Conservation (phyloP, 2,329 filamentous ascomycete species). For the Elsinoe necatrix region DNA sequence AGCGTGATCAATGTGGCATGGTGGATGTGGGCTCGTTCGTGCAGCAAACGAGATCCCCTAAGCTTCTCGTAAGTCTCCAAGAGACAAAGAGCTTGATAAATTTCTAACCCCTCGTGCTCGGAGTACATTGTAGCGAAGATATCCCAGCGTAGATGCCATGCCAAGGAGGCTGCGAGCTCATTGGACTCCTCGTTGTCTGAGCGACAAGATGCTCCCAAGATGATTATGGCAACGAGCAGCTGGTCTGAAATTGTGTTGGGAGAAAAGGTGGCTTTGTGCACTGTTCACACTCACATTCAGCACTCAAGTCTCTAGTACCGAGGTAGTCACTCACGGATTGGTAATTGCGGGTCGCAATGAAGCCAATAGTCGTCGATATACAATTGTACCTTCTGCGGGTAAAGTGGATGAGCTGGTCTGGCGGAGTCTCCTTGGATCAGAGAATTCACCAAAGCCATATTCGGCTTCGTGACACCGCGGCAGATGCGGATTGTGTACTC, state of each 20-base stretch:
- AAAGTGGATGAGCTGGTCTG: background rate
- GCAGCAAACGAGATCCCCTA: slow-evolving; percentile 83
- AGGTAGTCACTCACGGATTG: slow-evolving; percentile 64
- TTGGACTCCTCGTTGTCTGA: slow-evolving; percentile 71
- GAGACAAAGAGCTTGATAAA: slow-evolving; percentile 83
- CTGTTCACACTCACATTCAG: too few relatives aligned
- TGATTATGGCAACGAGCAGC: slow-evolving; percentile 79
- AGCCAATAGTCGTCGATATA: slow-evolving; percentile 93
- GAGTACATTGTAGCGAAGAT: slow-evolving; percentile 80
- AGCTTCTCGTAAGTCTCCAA: slow-evolving; percentile 96
- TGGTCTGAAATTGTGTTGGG: slow-evolving; percentile 79
- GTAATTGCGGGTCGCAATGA: slow-evolving; percentile 87
- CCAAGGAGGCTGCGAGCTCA: slow-evolving; percentile 79
- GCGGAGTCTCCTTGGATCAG: too few relatives aligned
- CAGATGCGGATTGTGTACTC: too few relatives aligned
- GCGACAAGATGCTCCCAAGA: slow-evolving; percentile 81
- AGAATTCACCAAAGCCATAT: too few relatives aligned
- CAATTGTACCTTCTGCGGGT: slow-evolving; percentile 62
- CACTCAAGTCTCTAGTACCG: too few relatives aligned
- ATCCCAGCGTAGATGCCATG: slow-evolving; percentile 91
- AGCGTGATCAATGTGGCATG: slow-evolving; percentile 91
- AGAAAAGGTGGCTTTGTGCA: slow-evolving; percentile 67
- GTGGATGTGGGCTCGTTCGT: slow-evolving; percentile 92
- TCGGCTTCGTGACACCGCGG: too few relatives aligned
- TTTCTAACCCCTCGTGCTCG: slow-evolving; percentile 87